Evolutionary conservation across 768 basidiomycete genomes (phyloP).

Genomic region (Tubosaeta sp.): DNA sequence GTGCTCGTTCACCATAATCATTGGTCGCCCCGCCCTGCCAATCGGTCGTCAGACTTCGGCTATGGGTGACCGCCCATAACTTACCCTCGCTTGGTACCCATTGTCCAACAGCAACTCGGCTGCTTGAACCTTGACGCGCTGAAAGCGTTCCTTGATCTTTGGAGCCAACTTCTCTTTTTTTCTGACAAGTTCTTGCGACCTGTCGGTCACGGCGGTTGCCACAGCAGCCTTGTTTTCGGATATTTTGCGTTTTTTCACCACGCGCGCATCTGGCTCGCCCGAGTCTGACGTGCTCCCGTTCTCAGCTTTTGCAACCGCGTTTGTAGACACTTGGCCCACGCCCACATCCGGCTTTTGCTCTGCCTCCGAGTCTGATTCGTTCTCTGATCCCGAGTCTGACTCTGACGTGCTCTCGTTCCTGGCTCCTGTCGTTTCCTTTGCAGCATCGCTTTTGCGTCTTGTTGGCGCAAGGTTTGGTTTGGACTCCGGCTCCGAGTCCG

Average conservation of each 20-base stretch:
- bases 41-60: not conserved
- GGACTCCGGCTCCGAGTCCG: too few species aligned
- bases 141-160: conserved; percentile 65
- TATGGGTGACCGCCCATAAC: conserved; percentile 11
- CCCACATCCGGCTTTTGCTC: too few species aligned
- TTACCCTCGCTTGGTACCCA: conserved; percentile 75
- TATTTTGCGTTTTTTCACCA: conserved; percentile 60
- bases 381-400: too few species aligned
- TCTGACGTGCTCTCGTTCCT: too few species aligned
- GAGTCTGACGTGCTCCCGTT: not conserved
- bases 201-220: conserved; percentile 38
- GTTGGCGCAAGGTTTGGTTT: too few species aligned
- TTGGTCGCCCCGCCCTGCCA: conserved; percentile 55
- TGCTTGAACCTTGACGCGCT: conserved; percentile 64
- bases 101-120: conserved; percentile 53
- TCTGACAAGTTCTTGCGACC: not conserved
- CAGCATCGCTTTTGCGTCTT: too few species aligned
- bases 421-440: too few species aligned
- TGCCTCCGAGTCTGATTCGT: too few species aligned
- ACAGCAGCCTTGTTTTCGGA: conserved; percentile 48
- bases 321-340: too few species aligned
- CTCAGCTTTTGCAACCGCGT: not conserved
- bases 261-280: conserved; percentile 20
- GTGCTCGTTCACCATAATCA: conserved; percentile 88
- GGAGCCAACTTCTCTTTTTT: conserved; percentile 26